Evolutionary conservation across 2,329 filamentous ascomycete species (phyloP), one percentile per base, ranked within the genome.

Genomic region (Macrophomina tecta): DNA sequence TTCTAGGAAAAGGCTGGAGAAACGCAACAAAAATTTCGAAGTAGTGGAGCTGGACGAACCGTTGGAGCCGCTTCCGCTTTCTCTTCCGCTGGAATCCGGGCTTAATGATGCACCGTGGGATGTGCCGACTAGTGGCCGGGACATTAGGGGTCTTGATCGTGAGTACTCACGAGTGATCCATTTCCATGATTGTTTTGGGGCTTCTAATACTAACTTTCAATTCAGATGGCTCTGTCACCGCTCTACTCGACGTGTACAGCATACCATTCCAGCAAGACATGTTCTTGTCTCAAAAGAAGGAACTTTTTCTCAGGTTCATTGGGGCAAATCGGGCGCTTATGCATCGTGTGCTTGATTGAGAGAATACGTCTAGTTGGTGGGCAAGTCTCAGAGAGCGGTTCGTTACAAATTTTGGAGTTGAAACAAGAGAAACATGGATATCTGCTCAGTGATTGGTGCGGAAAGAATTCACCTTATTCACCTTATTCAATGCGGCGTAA

Each of bases 251-350:
- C 18, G 52, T 69, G 36, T 73, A 74, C 64, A 70, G 71, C 62
- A 51, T 74, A 18, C 71, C 72, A 5, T 73, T 72, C 49, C 66
- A 70, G n/a, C 67, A 69, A 1, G 69, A 68, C 2, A 71, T 73
- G 70, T 74, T 74, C 52, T 28, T 74, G 55, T 45, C 66, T 18
- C 72, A 74, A 66, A 74, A 73, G 66, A 72, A 73, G 51, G 69
- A 73, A 63, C 45, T 74, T 5, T 73, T 71, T 18, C 68, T 74
- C 8, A 64, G 69, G 42, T 73, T 74, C 53, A 66, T 74, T 48
- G 73, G 73, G 1, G 70, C 71, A 14, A 73, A 71, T 61, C 66
- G 71, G 42, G 69, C 68, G 14, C 58, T 72, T n/a, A 74, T 74
- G 72, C 72, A 73, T 66, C 70, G 70, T 11, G 72, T 73, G 36